These are phyloP conservation scores for Ustilago curta DNA, from an alignment of 1,284 basidiomycete genomes.

Conservation along the genomic window DNA sequence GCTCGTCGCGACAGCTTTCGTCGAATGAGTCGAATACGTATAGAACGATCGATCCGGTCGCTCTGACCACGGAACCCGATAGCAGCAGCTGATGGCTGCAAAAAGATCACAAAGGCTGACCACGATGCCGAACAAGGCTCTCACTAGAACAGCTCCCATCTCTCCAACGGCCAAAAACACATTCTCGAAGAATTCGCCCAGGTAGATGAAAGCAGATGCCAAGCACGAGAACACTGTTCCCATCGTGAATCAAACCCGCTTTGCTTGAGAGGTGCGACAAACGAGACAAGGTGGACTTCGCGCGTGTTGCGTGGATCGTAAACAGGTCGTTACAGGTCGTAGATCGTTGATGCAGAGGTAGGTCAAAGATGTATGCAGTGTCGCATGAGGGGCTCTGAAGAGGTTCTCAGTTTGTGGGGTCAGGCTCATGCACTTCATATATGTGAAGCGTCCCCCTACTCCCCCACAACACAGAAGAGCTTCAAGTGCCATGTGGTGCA, in stretches of 20 bases:
- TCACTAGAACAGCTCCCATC: constrained; percentile 49
- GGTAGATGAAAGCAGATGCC: constrained; percentile 47
- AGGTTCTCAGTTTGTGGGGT: too few relatives aligned
- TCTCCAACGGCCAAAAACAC: constrained; percentile 54
- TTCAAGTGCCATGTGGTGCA: background rate
- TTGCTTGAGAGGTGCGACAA: background rate
- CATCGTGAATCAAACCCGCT: constrained; percentile 14
- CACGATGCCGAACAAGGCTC: constrained; percentile 52
- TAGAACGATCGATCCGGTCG: constrained; percentile 50
- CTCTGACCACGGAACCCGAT: constrained; percentile 52
- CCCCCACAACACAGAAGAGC: too few relatives aligned
- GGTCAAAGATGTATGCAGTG: background rate
- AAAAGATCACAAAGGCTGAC: constrained; percentile 60
- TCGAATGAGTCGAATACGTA: constrained; percentile 21
- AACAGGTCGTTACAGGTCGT: constrained; percentile 8
- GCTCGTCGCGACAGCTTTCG: background rate
- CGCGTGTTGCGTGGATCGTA: background rate
- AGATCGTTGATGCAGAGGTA: constrained; percentile 3
- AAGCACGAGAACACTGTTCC: constrained; percentile 56
- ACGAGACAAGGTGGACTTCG: background rate
- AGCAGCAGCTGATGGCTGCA: constrained; percentile 60
- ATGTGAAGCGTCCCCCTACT: too few relatives aligned
- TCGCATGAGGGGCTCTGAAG: background rate
- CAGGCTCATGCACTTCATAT: background rate
- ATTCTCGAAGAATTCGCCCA: constrained; percentile 55